Base-by-base conservation (phyloP, 495 filamentous ascomycete genomes). In the Penicillium longicatenatum region DNA sequence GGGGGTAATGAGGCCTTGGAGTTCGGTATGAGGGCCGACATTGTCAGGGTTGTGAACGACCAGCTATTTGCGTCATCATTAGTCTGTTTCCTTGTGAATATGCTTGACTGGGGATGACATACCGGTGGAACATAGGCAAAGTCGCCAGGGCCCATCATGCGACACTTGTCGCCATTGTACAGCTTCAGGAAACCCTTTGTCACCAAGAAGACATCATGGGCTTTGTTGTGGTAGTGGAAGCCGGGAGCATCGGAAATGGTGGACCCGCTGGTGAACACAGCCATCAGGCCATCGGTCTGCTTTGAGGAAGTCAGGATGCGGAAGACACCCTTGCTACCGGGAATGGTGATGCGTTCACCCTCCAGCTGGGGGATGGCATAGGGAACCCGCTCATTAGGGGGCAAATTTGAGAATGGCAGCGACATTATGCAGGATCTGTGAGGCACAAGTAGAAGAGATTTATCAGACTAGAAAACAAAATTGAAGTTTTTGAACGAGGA, bases 51-150 rank as follows among this genome's bases (percentile, higher is more conserved):
- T 74, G 59, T 80, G 77, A 45, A 80, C 48, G 26, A 72, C 65
- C 47, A 60, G 71, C 76, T 51, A 30, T 48, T 29, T 11, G 24
- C 6, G 16, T 4, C 5, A 30, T 29, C 4, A 30, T 42, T 3
- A 4, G 45, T 17, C 6, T 26, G 4, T 4, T 6, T 16, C 24
- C 12, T 20, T 22, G 21, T 21, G 5, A 22, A 19, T 19, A 41
- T 44, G 0, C 24, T 31, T 3, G 9, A 48, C 2, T 19, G 6
- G 26, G 20, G 5, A 10, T 5, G 1, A n/a, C 67, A 41, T 67
- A 77, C 75, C 37, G 78, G 78, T 60, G 78, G 78, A 12, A 79
- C 70, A 61, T 76, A 77, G 9, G 78, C 78, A 68, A 79, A 81
- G 59, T 81, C 78, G 20, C 76, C 78, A 0, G 76, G 75, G 0